Percentiles rank a stretch among this genome's conserved stretches.
Conservation (phyloP, 352 stramenopile genomes). For the Bremia lactucae region DNA sequence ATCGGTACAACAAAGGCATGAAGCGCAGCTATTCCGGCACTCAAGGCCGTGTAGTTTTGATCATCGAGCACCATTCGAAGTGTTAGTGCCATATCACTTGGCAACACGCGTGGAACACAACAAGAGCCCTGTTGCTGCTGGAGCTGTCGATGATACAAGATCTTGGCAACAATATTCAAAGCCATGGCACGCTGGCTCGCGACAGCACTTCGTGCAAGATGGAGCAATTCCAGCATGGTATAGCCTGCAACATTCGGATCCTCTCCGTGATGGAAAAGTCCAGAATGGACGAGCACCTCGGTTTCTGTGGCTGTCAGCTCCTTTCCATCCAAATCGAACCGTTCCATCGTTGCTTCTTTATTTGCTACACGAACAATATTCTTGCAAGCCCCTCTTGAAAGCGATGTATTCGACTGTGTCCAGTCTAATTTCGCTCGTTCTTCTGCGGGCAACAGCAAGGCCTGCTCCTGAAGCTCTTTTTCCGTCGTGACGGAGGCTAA, state of each 20-base stretch:
- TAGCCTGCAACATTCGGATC: conserved; percentile 61
- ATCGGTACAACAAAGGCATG: conserved; percentile 44
- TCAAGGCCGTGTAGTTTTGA: conserved; percentile 52
- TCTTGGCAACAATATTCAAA: conserved; percentile 47
- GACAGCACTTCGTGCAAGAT: conserved; percentile 60
- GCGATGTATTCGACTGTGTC: conserved; percentile 31
- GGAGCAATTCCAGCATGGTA: conserved; percentile 58
- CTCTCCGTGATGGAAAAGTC: conserved; percentile 73
- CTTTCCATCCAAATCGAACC: conserved; percentile 60
- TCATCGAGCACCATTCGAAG: conserved; percentile 49
- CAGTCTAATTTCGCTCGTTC: conserved; percentile 71
- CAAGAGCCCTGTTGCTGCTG: conserved; percentile 7
- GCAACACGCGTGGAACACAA: conserved; percentile 24
- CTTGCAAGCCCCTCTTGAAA: conserved; percentile 4
- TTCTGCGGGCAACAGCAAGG: conserved; percentile 38
- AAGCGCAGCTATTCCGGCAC: conserved; percentile 32
- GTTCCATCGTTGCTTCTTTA: conserved; percentile 32
- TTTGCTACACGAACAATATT: conserved; percentile 5
- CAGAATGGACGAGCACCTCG: conserved; percentile 36
- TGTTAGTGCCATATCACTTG: conserved; percentile 34
- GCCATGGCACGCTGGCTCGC: conserved; percentile 62
- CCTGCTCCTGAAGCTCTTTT: conserved; percentile 38
- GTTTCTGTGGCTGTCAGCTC: conserved; percentile 12
- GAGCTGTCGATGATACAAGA: conserved; percentile 34
- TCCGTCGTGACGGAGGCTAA: conserved; percentile 51